These are phyloP conservation scores for Eragrostis curvula DNA, from an alignment of 176 grass and related monocot species.

Conservation along the genomic window DNA sequence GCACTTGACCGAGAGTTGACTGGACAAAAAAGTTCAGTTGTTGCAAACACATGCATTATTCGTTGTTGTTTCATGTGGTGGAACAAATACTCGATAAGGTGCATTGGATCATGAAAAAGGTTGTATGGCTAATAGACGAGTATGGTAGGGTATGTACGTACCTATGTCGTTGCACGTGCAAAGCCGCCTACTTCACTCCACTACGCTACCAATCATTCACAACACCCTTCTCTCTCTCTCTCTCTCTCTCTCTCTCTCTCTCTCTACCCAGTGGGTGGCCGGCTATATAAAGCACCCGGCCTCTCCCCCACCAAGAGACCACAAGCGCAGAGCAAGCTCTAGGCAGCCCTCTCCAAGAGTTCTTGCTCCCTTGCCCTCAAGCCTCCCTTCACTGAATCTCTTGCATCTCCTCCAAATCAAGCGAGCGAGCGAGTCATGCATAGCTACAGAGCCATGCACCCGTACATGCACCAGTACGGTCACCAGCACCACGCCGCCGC, in stretches of 20 bases:
- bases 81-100: background rate
- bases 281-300: conserved; percentile 34
- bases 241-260: background rate
- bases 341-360: conserved; percentile 34
- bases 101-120: conserved; percentile 7
- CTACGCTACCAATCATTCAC: conserved; percentile 55
- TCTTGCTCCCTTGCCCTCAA: conserved; percentile 45
- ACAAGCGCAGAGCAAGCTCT: background rate
- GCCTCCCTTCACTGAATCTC: conserved; percentile 29
- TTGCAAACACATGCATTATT: too few species aligned
- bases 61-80: background rate
- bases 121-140: conserved; percentile 3
- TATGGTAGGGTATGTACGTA: conserved; percentile 46
- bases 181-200: background rate
- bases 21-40: too few species aligned
- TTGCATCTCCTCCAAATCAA: background rate
- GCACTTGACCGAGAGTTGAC: too few species aligned
- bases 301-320: conserved; percentile 20
- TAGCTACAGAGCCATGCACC: conserved; percentile 63
- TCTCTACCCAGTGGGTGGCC: conserved; percentile 5
- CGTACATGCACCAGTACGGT: conserved; percentile 39
- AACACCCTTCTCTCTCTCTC: background rate
- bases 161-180: conserved; percentile 50
- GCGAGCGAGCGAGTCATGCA: conserved; percentile 40
- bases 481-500: conserved; percentile 26